phyloP scores from a whole-genome alignment of 1,284 basidiomycete genomes.

The Marasmius oreades region DNA sequence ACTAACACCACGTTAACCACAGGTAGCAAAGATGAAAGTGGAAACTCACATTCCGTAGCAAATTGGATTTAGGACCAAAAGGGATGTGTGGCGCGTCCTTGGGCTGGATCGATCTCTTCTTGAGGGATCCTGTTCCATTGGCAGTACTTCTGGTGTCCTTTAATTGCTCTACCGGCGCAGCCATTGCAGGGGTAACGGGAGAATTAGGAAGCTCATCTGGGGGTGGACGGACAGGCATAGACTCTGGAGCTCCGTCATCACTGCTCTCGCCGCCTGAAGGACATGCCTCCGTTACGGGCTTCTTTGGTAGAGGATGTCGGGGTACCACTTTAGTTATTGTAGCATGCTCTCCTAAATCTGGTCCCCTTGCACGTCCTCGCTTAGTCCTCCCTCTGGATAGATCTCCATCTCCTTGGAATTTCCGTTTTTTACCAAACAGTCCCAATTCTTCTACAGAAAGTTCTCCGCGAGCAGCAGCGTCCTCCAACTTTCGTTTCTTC shows the following conservation, averaged over 20 bases:
- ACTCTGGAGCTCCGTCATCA: background rate
- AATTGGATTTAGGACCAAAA: slow-evolving; percentile 62
- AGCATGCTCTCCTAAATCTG: background rate
- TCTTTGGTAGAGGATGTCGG: background rate
- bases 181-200: background rate
- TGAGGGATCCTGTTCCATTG: slow-evolving; percentile 14
- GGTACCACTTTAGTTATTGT: background rate
- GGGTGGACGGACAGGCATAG: background rate
- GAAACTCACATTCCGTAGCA: slow-evolving; percentile 70
- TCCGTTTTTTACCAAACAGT: slow-evolving; percentile 33
- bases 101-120: slow-evolving; percentile 43
- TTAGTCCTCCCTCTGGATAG: slow-evolving; percentile 21
- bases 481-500: slow-evolving; percentile 71
- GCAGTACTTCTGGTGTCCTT: background rate
- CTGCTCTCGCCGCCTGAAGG: background rate
- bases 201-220: background rate
- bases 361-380: slow-evolving; percentile 30
- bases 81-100: slow-evolving; percentile 57
- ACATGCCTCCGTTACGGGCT: background rate
- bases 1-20: slow-evolving; percentile 34
- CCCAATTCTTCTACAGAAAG: slow-evolving; percentile 48
- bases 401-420: slow-evolving; percentile 22
- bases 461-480: slow-evolving; percentile 78
- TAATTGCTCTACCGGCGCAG: slow-evolving; percentile 3
- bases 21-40: background rate